Evolutionary conservation across 768 basidiomycete species (phyloP).

Genomic region (Leucocoprinus leucothites): DNA sequence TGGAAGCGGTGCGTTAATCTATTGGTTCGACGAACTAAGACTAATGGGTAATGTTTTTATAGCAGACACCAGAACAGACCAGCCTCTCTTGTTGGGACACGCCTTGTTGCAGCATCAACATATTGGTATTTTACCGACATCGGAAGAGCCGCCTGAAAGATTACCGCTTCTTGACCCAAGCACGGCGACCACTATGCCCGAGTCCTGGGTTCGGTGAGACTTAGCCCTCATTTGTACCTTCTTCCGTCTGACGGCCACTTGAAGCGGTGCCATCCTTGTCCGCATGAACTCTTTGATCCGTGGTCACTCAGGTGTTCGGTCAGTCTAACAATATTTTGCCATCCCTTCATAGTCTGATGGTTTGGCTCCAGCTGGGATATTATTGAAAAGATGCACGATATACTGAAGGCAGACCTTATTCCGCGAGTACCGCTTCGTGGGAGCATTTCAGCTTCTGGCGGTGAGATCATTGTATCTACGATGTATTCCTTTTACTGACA

Average conservation of each 20-base stretch:
- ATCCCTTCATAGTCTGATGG: background rate
- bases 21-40: constrained; percentile 3
- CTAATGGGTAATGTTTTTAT: background rate
- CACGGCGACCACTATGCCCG: constrained; percentile 73
- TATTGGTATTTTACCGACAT: constrained; percentile 60
- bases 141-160: constrained; percentile 38
- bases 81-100: constrained; percentile 58
- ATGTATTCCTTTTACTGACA: constrained; percentile 1
- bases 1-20: constrained; percentile 52
- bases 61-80: constrained; percentile 75
- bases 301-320: constrained; percentile 77
- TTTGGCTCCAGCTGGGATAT: constrained; percentile 53
- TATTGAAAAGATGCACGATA: constrained; percentile 63
- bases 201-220: constrained; percentile 72
- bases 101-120: constrained; percentile 77
- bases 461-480: constrained; percentile 29
- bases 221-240: background rate
- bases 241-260: constrained; percentile 19
- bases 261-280: constrained; percentile 70
- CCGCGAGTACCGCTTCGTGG: constrained; percentile 79
- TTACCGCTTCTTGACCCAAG: constrained; percentile 70
- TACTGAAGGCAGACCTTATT: constrained; percentile 61
- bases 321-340: constrained; percentile 4
- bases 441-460: constrained; percentile 77
- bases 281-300: constrained; percentile 82